These are phyloP conservation scores for Boletus fagicola DNA, from an alignment of 768 basidiomycete species.

Conservation along the genomic window DNA sequence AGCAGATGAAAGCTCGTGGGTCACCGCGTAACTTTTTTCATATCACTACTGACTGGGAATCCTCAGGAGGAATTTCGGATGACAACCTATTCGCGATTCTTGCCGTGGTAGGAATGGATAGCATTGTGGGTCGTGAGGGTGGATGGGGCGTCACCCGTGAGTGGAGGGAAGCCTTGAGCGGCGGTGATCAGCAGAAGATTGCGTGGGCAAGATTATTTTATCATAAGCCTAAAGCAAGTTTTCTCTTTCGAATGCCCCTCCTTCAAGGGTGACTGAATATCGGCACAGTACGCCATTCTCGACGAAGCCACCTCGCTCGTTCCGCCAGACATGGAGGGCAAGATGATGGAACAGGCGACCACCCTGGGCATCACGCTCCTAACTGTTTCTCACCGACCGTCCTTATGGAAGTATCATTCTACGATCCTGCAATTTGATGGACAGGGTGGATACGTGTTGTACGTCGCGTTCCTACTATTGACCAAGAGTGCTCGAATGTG, in stretches of 20 bases:
- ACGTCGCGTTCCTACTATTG: conserved; percentile 31
- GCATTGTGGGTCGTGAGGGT: conserved; percentile 90
- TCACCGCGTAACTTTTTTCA: conserved; percentile 12
- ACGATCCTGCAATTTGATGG: conserved; percentile 92
- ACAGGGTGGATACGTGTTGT: conserved; percentile 95
- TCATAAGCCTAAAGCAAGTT: conserved; percentile 80
- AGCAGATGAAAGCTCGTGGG: conserved; percentile 76
- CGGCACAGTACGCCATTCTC: conserved; percentile 84
- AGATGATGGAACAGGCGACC: conserved; percentile 93
- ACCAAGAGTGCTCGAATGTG: background rate
- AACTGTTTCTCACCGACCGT: conserved; percentile 94
- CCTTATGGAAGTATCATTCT: conserved; percentile 89
- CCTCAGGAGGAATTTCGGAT: conserved; percentile 71
- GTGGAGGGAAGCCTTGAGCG: conserved; percentile 91
- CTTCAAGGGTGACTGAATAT: background rate
- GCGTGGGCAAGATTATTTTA: conserved; percentile 98
- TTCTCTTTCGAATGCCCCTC: background rate
- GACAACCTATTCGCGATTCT: conserved; percentile 70
- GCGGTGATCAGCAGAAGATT: conserved; percentile 95
- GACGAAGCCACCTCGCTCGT: conserved; percentile 97
- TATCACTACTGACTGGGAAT: conserved; percentile 7
- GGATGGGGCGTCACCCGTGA: conserved; percentile 90
- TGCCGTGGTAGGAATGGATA: conserved; percentile 76
- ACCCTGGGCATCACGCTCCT: conserved; percentile 85
- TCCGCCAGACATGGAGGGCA: conserved; percentile 86